Percentiles rank a stretch among this genome's conserved stretches.
Conservation (phyloP, 805 yeast genomes). For the Nakazawaea ambrosiae region DNA sequence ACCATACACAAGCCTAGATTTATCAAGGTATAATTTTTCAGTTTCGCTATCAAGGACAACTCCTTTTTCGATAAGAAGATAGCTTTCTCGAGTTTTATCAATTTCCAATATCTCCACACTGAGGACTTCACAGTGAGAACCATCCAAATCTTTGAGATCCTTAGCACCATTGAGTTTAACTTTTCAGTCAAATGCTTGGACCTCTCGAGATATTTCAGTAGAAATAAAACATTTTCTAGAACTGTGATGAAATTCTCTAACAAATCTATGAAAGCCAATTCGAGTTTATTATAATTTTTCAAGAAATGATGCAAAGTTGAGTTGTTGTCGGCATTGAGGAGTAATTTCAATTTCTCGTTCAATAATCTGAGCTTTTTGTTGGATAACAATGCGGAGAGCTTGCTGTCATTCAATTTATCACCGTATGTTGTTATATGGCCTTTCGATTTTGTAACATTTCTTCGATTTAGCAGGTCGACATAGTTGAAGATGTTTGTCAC, state of each 20-base stretch:
- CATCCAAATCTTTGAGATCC: constrained; percentile 9
- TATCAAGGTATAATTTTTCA: constrained; percentile 5
- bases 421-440: no score
- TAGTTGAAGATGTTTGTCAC: no score
- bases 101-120: constrained; percentile 8
- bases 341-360: neutral
- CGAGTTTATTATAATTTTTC: constrained; percentile 56
- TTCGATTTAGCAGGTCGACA: no score
- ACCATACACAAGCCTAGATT: constrained; percentile 10
- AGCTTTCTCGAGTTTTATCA: constrained; percentile 6
- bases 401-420: no score
- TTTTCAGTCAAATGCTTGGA: neutral
- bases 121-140: constrained; percentile 8
- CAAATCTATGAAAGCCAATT: constrained; percentile 1
- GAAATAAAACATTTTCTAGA: constrained; percentile 7
- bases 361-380: no score
- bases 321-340: neutral
- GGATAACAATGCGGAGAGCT: no score
- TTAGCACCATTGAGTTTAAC: constrained; percentile 1
- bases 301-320: constrained; percentile 26
- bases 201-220: constrained; percentile 1
- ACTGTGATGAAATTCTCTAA: constrained; percentile 8
- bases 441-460: no score
- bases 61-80: neutral
- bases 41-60: constrained; percentile 2